phyloP scores from a whole-genome alignment of 768 basidiomycete genomes.

The Rhodocollybia butyracea region DNA sequence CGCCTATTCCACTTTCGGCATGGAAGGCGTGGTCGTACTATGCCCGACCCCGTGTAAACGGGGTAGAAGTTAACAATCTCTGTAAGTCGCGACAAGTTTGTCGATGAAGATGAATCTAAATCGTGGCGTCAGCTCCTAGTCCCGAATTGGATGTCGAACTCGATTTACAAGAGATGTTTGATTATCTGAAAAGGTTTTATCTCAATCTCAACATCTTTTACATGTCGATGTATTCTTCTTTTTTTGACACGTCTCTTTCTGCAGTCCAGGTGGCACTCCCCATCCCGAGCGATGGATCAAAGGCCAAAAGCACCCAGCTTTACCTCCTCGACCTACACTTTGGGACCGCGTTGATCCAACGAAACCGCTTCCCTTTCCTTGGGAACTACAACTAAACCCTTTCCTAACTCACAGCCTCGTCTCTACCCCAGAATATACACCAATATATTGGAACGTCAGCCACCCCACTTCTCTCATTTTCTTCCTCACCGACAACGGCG shows the following conservation, averaged over 20 bases:
- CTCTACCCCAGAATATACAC: conserved; percentile 7
- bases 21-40: conserved; percentile 58
- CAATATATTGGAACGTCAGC: conserved; percentile 49
- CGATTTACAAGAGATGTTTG: conserved; percentile 29
- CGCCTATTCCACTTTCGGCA: conserved; percentile 28
- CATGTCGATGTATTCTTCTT: background rate
- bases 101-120: background rate
- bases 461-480: conserved; percentile 15
- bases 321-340: conserved; percentile 45
- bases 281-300: conserved; percentile 49
- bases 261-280: conserved; percentile 23
- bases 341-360: conserved; percentile 41
- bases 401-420: conserved; percentile 35
- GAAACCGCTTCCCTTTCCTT: conserved; percentile 41
- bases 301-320: conserved; percentile 42
- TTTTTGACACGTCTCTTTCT: conserved; percentile 2
- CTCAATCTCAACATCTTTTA: background rate
- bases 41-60: conserved; percentile 43
- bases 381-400: conserved; percentile 54
- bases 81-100: conserved; percentile 29
- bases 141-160: conserved; percentile 21
- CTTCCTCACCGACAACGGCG: conserved; percentile 27
- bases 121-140: conserved; percentile 17
- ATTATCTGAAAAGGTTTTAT: conserved; percentile 8
- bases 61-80: conserved; percentile 37